Evolutionary conservation across 2,329 filamentous ascomycete species (phyloP), one percentile per base, ranked within the genome.

Genomic region (Alternaria arbusti): DNA sequence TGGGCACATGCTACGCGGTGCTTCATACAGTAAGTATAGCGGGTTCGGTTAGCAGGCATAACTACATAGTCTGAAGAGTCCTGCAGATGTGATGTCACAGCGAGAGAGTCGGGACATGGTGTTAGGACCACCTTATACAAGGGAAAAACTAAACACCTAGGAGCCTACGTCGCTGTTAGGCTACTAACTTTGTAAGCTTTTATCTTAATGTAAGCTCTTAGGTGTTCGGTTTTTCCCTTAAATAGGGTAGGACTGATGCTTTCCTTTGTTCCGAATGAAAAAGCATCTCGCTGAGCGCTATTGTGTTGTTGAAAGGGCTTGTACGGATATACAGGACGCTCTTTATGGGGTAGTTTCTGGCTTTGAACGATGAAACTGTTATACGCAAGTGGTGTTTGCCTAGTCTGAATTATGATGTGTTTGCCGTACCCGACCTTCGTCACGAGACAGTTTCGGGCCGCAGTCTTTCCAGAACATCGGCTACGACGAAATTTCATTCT

Each of bases 401-500:
- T 44, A 20, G 50, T 22, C 46, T 50, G 25, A n/a, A 30, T 20
- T 5, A 17, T 50, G n/a, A 28, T 49, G n/a, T 28, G 46, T 15
- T 26, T 49, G n/a, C 46, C 25, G 12, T 28, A 17, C 23, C 23
- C 46, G 46, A 17, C 9, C 46, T 20, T 30, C 26, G 63, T 32
- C 43, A 55, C 45, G 46, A 56, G 56, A 22, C 62, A 50, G 22
- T 54, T 23, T 61, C 60, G 59, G 52, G 61, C 56, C 58, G 59
- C 22, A 22, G 46, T 51, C 46, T 46, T 64, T 59, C 59, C 40
- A 62, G 57, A 62, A 67, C 50, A 46, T 56, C 51, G 60, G 50
- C 25, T 59, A 54, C 56, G 40, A 55, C 30, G 28, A 25, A 11
- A 46, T 49, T 51, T 44, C 20, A 40, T 22, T 30, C 44, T 50